These are phyloP conservation scores for Aristolochia contorta DNA, from an alignment of 164 flowering plant species.

Conservation along the genomic window DNA sequence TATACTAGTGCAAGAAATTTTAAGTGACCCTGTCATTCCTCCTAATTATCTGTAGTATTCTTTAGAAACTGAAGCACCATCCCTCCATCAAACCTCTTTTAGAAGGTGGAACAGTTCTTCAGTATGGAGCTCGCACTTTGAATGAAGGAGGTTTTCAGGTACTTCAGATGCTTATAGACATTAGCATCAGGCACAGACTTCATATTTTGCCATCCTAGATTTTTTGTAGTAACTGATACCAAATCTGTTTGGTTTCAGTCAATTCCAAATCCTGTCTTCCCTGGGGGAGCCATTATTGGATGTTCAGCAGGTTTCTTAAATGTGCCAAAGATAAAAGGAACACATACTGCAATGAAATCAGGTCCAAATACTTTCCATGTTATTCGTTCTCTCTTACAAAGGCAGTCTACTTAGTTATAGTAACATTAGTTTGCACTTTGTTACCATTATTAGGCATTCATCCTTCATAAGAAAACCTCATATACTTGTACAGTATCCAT, in stretches of 20 bases:
- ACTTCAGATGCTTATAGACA: constrained; percentile 5
- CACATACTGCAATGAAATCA: constrained; percentile 98
- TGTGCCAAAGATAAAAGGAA: constrained; percentile 94
- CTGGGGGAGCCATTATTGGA: constrained; percentile 97
- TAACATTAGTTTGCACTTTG: too few species aligned
- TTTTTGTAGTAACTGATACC: constrained; percentile 12
- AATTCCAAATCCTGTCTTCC: constrained; percentile 93
- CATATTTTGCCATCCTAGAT: background rate
- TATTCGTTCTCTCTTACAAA: background rate
- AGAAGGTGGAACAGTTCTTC: constrained; percentile 85
- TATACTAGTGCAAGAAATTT: background rate
- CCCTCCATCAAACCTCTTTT: constrained; percentile 71
- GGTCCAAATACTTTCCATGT: constrained; percentile 24
- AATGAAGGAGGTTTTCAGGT: constrained; percentile 99
- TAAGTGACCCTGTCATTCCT: background rate
- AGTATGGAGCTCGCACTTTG: constrained; percentile 95
- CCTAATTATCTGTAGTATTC: constrained; percentile 4
- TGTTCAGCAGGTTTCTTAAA: constrained; percentile 97
- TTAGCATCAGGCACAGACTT: background rate
- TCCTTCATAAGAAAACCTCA: too few species aligned
- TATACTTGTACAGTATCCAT: too few species aligned
- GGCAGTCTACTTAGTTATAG: too few species aligned
- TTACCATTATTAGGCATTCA: too few species aligned
- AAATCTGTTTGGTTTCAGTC: constrained; percentile 78
- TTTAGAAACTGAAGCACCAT: constrained; percentile 82